Evolutionary conservation across 495 filamentous ascomycete species (phyloP).

Genomic region (Annulohypoxylon nitens): DNA sequence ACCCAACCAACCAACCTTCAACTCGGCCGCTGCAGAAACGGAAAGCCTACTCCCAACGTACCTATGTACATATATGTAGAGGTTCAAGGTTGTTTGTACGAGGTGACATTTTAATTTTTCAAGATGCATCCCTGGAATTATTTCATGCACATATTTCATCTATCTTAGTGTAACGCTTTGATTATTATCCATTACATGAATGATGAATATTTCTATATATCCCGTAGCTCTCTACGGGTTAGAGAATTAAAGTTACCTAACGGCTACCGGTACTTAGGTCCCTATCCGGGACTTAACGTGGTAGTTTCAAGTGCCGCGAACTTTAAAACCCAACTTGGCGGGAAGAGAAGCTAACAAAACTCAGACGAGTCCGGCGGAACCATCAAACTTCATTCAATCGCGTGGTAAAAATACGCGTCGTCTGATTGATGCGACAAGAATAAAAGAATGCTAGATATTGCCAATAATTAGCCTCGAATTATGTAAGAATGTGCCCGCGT

Average conservation of each 20-base stretch:
- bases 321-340: slow-evolving; percentile 8
- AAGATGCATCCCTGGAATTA: slow-evolving; percentile 27
- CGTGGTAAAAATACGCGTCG: background rate
- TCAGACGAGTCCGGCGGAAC: background rate
- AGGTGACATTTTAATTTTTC: slow-evolving; percentile 19
- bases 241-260: slow-evolving; percentile 41
- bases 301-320: slow-evolving; percentile 30
- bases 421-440: slow-evolving; percentile 1
- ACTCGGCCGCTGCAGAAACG: background rate
- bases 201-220: slow-evolving; percentile 12
- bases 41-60: too few relatives aligned
- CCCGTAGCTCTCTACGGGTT: slow-evolving; percentile 20
- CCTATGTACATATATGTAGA: background rate
- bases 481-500: background rate
- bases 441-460: background rate
- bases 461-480: background rate
- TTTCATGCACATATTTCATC: slow-evolving; percentile 24
- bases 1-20: background rate
- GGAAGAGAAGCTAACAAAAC: slow-evolving; percentile 11
- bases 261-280: slow-evolving; percentile 19
- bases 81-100: slow-evolving; percentile 16
- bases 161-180: slow-evolving; percentile 33
- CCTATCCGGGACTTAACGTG: slow-evolving; percentile 20
- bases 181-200: slow-evolving; percentile 24
- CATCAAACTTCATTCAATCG: background rate